phyloP scores from a whole-genome alignment of 2,329 filamentous ascomycete genomes.

The Nigrograna mackinnonii region DNA sequence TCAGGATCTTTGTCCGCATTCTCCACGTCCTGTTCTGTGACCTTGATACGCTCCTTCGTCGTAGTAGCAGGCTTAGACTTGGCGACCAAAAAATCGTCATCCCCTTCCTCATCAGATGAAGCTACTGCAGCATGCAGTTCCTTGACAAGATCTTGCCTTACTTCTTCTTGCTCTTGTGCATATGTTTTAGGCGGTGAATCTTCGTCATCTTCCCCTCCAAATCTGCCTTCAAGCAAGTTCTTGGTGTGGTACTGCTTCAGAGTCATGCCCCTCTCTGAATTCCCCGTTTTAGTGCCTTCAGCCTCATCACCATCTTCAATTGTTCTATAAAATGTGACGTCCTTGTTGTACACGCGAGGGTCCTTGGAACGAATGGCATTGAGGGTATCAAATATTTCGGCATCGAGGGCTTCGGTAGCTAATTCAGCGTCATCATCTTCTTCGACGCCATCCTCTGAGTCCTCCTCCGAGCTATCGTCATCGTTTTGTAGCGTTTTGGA shows the following conservation, averaged over 20 bases:
- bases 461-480: conserved; percentile 61
- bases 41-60: conserved; percentile 35
- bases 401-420: conserved; percentile 81
- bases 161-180: conserved; percentile 81
- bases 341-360: conserved; percentile 83
- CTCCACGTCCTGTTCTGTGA: conserved; percentile 61
- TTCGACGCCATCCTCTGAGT: conserved; percentile 63
- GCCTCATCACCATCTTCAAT: conserved; percentile 56
- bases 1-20: conserved; percentile 88
- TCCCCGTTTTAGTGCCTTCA: conserved; percentile 42
- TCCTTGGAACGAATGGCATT: conserved; percentile 89
- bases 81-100: conserved; percentile 74
- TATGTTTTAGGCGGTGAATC: conserved; percentile 70
- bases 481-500: conserved; percentile 34
- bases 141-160: conserved; percentile 77
- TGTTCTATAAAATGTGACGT: conserved; percentile 75
- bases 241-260: conserved; percentile 90
- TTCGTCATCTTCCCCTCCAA: conserved; percentile 62
- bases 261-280: conserved; percentile 82
- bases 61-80: conserved; percentile 57
- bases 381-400: conserved; percentile 83
- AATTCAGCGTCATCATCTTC: conserved; percentile 92
- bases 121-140: conserved; percentile 73
- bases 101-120: conserved; percentile 57
- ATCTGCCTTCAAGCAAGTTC: conserved; percentile 76